These are phyloP conservation scores for Gastrodia elata DNA, from an alignment of 106 monocot species.

Conservation along the genomic window DNA sequence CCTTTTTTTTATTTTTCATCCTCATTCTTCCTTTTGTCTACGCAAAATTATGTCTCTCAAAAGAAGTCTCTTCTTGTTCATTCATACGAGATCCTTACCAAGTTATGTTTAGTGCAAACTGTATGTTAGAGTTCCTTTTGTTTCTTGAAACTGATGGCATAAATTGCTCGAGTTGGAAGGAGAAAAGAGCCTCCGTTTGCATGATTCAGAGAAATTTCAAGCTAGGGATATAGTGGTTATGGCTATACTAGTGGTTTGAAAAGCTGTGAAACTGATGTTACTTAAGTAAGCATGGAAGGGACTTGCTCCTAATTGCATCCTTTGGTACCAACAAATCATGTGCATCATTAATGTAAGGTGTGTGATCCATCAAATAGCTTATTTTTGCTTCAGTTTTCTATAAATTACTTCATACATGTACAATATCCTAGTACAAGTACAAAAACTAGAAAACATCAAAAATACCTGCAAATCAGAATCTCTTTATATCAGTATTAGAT, in stretches of 20 bases:
- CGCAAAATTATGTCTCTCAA: background rate
- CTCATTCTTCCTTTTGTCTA: background rate
- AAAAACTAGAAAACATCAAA: too few species aligned
- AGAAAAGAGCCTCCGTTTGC: background rate
- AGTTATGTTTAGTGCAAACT: background rate
- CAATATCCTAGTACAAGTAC: too few species aligned
- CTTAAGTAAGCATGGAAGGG: background rate
- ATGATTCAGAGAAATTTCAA: background rate
- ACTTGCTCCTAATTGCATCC: too few species aligned
- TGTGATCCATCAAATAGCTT: background rate
- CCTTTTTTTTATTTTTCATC: background rate
- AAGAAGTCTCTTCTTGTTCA: background rate
- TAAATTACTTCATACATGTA: background rate
- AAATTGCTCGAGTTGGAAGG: constrained; percentile 1
- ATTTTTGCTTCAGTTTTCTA: background rate
- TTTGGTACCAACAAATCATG: too few species aligned
- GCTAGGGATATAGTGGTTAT: too few species aligned
- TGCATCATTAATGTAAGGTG: background rate
- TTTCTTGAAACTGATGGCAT: background rate
- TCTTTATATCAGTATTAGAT: too few species aligned
- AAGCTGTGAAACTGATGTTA: too few species aligned
- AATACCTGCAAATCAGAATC: too few species aligned
- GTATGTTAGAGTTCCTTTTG: background rate
- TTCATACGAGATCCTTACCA: background rate
- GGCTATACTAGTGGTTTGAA: too few species aligned